Conservation (phyloP, 306 rosid species). For the Quillaja saponaria region DNA sequence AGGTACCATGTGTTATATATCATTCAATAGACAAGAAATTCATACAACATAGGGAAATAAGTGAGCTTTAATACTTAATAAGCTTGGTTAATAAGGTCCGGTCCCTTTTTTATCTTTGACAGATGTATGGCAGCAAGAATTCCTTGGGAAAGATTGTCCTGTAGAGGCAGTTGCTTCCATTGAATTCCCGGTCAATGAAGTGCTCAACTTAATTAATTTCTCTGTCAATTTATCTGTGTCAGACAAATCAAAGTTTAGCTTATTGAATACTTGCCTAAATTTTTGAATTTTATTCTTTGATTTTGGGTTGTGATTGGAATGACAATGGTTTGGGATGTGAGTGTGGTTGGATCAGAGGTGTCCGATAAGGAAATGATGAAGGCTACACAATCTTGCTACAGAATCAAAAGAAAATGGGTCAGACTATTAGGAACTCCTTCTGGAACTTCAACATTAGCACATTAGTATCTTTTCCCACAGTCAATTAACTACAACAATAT, state of each 20-base stretch:
- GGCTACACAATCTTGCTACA: slow-evolving; percentile 66
- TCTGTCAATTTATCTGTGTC: not conserved
- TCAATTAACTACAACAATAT: too few relatives aligned
- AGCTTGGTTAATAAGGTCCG: too few relatives aligned
- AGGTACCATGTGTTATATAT: too few relatives aligned
- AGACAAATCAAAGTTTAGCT: slow-evolving; percentile 2
- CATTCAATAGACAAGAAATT: too few relatives aligned
- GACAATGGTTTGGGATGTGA: slow-evolving; percentile 79
- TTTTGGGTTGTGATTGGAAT: slow-evolving; percentile 36
- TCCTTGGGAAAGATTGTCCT: too few relatives aligned
- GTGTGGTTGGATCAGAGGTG: slow-evolving; percentile 88
- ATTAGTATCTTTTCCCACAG: too few relatives aligned
- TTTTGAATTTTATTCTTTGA: not conserved
- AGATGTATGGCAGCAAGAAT: too few relatives aligned
- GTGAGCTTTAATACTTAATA: too few relatives aligned
- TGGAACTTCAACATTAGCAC: too few relatives aligned
- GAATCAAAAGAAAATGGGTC: slow-evolving; percentile 59
- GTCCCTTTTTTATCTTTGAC: too few relatives aligned
- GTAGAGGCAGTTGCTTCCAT: slow-evolving; percentile 37
- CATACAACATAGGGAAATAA: too few relatives aligned
- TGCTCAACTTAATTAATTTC: slow-evolving; percentile 30
- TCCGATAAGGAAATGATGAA: slow-evolving; percentile 80
- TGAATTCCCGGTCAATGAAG: slow-evolving; percentile 63
- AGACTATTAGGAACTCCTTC: slow-evolving; percentile 69
- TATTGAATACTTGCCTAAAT: not conserved